These are phyloP conservation scores for Lentinus brumalis DNA, from an alignment of 768 basidiomycete species.

Conservation along the genomic window DNA sequence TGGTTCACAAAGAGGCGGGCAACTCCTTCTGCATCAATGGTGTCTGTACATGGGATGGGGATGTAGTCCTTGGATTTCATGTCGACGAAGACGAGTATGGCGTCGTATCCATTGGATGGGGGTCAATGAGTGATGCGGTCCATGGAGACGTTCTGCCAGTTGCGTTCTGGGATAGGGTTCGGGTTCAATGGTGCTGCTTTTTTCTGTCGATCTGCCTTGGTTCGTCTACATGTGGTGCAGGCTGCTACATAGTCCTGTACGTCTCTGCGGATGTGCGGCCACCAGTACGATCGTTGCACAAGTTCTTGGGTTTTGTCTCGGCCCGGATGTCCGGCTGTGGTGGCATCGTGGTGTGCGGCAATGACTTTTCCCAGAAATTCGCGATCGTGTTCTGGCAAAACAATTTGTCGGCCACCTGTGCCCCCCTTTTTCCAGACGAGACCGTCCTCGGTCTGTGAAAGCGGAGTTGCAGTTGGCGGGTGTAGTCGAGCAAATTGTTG, in stretches of 20 bases:
- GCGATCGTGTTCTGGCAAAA: not conserved
- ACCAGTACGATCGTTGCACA: constrained; percentile 30
- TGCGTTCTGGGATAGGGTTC: constrained; percentile 9
- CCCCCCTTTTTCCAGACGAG: not conserved
- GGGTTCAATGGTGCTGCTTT: constrained; percentile 19
- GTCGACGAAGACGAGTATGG: constrained; percentile 22
- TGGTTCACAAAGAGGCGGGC: constrained; percentile 19
- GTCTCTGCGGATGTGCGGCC: constrained; percentile 28
- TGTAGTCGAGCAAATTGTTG: too few species aligned
- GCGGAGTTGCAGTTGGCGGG: too few species aligned
- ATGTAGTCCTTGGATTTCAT: constrained; percentile 29
- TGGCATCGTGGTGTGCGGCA: constrained; percentile 28
- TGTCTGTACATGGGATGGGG: constrained; percentile 27
- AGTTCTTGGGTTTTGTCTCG: constrained; percentile 26
- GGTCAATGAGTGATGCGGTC: constrained; percentile 28
- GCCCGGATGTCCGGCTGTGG: constrained; percentile 32
- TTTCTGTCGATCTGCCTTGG: constrained; percentile 18
- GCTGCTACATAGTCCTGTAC: constrained; percentile 29
- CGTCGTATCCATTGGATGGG: constrained; percentile 13
- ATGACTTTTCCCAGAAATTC: not conserved
- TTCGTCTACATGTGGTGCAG: constrained; percentile 30
- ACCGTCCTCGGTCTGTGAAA: not conserved
- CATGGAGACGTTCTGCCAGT: constrained; percentile 11
- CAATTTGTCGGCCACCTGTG: too few species aligned
- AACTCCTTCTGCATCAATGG: constrained; percentile 22